Evolutionary conservation across 2,329 filamentous ascomycete species (phyloP).

Genomic region (Graphilbum sp.): DNA sequence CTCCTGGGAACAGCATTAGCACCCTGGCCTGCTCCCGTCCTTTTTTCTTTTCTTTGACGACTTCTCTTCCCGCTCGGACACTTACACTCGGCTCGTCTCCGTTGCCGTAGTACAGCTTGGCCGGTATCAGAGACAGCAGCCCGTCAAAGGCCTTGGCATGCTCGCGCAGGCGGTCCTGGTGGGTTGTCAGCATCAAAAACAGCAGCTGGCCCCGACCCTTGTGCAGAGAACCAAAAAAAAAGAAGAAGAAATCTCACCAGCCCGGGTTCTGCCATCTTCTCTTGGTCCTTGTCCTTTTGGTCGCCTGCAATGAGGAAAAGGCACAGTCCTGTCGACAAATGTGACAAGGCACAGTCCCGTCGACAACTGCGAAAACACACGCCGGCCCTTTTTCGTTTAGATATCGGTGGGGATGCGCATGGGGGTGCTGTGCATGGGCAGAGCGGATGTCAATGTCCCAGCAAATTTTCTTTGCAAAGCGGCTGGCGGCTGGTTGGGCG

Average conservation of each 20-base stretch:
- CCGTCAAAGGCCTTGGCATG: constrained; percentile 69
- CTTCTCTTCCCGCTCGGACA: constrained; percentile 12
- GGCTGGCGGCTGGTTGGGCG: neutral
- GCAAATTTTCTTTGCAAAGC: constrained; percentile 1
- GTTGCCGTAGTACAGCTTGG: constrained; percentile 79
- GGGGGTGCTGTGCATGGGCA: neutral
- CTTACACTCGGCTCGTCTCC: constrained; percentile 70
- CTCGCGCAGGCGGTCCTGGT: constrained; percentile 39
- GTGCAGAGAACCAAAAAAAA: too few relatives aligned
- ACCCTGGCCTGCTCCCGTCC: too few relatives aligned
- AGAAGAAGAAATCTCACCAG: too few relatives aligned
- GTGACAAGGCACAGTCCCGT: too few relatives aligned
- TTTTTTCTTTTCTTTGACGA: neutral
- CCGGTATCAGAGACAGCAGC: constrained; percentile 72
- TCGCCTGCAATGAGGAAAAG: too few relatives aligned
- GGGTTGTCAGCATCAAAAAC: neutral
- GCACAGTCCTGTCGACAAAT: too few relatives aligned
- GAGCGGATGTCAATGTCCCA: neutral
- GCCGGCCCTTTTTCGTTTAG: neutral
- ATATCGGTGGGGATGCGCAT: neutral
- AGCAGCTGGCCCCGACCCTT: too few relatives aligned
- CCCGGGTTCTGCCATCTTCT: neutral
- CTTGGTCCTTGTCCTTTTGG: too few relatives aligned
- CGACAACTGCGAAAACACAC: neutral
- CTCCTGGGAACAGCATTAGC: constrained; percentile 38